phyloP scores from a whole-genome alignment of 352 stramenopile species.

The Pythium aphanidermatum region DNA sequence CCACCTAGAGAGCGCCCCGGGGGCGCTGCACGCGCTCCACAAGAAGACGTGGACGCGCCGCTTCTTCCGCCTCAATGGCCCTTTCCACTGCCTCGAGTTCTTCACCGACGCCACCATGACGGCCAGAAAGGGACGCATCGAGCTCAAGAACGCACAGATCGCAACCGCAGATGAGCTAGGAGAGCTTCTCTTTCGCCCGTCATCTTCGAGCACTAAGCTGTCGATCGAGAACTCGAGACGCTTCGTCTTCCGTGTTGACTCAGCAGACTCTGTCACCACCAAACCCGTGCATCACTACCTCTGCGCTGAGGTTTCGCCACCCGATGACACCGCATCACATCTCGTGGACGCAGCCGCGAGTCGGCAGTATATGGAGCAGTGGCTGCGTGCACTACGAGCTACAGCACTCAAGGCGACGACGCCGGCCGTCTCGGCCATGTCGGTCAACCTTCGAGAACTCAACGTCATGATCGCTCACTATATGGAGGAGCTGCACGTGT shows the following conservation, averaged over 20 bases:
- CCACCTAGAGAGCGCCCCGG: conserved; percentile 28
- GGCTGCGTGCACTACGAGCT: conserved; percentile 36
- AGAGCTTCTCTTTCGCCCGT: conserved; percentile 23
- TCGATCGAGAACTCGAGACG: conserved; percentile 49
- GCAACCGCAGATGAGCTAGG: conserved; percentile 51
- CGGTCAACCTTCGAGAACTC: conserved; percentile 32
- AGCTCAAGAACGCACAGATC: conserved; percentile 37
- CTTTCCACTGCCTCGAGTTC: conserved; percentile 52
- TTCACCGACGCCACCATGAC: conserved; percentile 42
- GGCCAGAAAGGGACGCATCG: conserved; percentile 33
- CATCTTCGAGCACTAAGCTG: conserved; percentile 17
- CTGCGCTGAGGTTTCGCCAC: conserved; percentile 33
- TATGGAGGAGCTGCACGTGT: conserved; percentile 48
- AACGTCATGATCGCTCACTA: conserved; percentile 33
- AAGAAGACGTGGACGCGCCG: conserved; percentile 40
- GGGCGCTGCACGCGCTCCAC: conserved; percentile 14
- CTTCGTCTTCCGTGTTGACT: conserved; percentile 59
- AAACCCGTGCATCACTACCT: conserved; percentile 38
- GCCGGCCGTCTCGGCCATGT: background rate
- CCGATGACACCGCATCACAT: background rate
- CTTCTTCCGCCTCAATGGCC: conserved; percentile 40
- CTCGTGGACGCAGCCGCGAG: conserved; percentile 25
- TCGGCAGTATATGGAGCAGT: conserved; percentile 40
- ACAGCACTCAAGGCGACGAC: conserved; percentile 1
- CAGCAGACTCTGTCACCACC: background rate